A percentile compares a stretch with the other conserved stretches of the same genome.
phyloP scores from a whole-genome alignment of 179 eudicot genomes.

The Spergularia azorica region DNA sequence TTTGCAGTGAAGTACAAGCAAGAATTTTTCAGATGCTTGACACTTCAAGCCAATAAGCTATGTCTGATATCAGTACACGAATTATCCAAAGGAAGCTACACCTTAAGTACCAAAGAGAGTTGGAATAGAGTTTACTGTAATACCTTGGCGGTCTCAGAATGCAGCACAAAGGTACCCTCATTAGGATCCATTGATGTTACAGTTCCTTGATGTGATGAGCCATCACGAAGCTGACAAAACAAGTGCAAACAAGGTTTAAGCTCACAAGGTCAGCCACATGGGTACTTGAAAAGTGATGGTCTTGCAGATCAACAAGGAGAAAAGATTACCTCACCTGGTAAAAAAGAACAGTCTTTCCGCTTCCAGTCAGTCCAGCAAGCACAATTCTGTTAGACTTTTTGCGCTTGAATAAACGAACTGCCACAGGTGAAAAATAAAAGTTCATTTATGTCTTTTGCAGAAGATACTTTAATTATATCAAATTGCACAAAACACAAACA shows the following conservation, averaged over 20 bases:
- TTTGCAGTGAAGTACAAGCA: not conserved
- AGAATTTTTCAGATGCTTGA: not conserved
- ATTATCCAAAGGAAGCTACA: no score
- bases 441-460: not conserved
- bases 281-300: not conserved
- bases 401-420: constrained; percentile 76
- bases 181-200: constrained; percentile 95
- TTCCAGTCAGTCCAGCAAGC: constrained; percentile 82
- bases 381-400: constrained; percentile 70
- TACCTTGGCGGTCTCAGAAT: constrained; percentile 76
- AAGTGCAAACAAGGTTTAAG: constrained; percentile 5
- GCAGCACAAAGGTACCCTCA: constrained; percentile 83
- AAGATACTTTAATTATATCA: not conserved
- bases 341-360: constrained; percentile 87
- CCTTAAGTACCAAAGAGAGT: not conserved
- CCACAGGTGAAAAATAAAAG: constrained; percentile 13
- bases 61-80: no score
- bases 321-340: constrained; percentile 59
- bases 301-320: constrained; percentile 1
- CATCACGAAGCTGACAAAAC: constrained; percentile 79
- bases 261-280: not conserved
- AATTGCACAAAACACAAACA: not conserved
- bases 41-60: no score
- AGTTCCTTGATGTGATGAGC: constrained; percentile 89
- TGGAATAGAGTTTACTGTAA: not conserved